Evolutionary conservation across 2,329 filamentous ascomycete genomes (phyloP), one percentile per base, ranked within the genome.

Genomic region (Fusarium nematophilum): DNA sequence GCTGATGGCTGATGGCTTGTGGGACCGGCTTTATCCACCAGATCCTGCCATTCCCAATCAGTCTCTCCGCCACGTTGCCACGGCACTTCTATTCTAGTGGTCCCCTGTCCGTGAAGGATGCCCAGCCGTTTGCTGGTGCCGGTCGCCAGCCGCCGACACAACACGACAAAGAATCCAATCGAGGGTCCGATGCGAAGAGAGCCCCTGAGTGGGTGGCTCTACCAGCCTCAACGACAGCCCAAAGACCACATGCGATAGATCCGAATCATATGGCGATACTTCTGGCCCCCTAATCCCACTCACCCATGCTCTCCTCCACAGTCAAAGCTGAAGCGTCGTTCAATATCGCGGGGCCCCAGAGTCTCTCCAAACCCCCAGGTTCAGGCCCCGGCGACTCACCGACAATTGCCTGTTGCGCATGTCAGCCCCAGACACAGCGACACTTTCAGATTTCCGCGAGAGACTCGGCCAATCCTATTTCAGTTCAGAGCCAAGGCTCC

Each of bases 341-440:
- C 13, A 34, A 53, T 48, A 65, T 70, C 68, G 70, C 56, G 70
- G 70, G 70, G 70, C 70, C 70, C 70, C 70, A 54, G 64, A 66
- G 52, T 65, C 48, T 30, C 50, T 48, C 52, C 39, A 45, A 45
- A 43, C 38, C 50, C 57, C 52, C 46, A 23, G 57, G 37, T 58
- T 57, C 40, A 52, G 53, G 33, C 53, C 64, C 59, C 50, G 27
- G 44, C 51, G 34, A 42, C 65, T 68, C 67, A 68, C 67, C 63
- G 65, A 65, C 55, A 54, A 31, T 70, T 56, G 40, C 21, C 49
- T 59, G 42, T 53, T 42, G 39, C 43, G 45, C 51, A 40, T 47
- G 25, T 17, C 26, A 30, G 23, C 27, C 23, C 43, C 25, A 9
- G 36, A 36, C 27, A 29, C 13, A 38, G 15, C 17, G 18, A 36